These are phyloP conservation scores for Agaricus sinodeliciosus DNA, from an alignment of 768 basidiomycete genomes.

Conservation along the genomic window DNA sequence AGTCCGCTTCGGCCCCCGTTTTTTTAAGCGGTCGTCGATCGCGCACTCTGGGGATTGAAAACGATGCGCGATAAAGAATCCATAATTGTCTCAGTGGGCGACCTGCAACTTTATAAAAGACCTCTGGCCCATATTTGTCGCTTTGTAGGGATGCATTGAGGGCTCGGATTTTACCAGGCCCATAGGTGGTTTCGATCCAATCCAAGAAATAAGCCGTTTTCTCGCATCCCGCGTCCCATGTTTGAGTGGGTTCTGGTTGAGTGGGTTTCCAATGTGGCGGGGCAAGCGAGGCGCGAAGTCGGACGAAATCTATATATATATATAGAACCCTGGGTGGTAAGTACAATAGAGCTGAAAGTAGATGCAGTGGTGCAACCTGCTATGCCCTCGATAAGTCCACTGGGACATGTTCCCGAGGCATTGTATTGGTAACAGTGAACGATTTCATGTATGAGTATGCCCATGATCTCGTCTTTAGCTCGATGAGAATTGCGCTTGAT, in stretches of 20 bases:
- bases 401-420: conserved; percentile 51
- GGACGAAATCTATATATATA: conserved; percentile 63
- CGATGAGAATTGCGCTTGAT: conserved; percentile 36
- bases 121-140: conserved; percentile 37
- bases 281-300: conserved; percentile 46
- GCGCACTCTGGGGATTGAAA: conserved; percentile 15
- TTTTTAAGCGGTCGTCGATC: no score
- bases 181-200: conserved; percentile 53
- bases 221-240: conserved; percentile 75
- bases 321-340: no score
- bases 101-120: conserved; percentile 52
- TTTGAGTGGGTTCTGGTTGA: conserved; percentile 26
- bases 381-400: conserved; percentile 73
- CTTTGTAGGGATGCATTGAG: conserved; percentile 52
- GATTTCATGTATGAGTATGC: conserved; percentile 69
- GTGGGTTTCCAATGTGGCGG: conserved; percentile 66
- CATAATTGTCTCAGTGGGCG: conserved; percentile 49
- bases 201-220: conserved; percentile 70
- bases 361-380: conserved; percentile 43
- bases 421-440: conserved; percentile 78
- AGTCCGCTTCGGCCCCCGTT: no score
- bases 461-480: conserved; percentile 55
- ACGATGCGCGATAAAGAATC: conserved; percentile 42
- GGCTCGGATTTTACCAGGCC: conserved; percentile 45
- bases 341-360: background rate